phyloP scores from a whole-genome alignment of 129 eudicot genomes.

The Logfia minima region DNA sequence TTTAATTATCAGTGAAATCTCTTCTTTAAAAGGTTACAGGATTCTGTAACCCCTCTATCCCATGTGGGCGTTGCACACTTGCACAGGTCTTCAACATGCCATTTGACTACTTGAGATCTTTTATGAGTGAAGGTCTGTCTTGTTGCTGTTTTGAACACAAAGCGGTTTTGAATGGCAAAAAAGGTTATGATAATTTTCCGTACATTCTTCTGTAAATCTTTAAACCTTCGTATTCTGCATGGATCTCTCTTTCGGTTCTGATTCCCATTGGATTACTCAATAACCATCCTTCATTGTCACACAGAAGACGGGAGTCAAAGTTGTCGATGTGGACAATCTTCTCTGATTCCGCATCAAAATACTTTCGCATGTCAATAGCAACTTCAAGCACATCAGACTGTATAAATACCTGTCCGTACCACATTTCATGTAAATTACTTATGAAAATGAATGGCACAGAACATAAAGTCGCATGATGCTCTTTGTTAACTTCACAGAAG shows the following conservation, averaged over 20 bases:
- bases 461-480: neutral
- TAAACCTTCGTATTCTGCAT: constrained; percentile 90
- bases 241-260: constrained; percentile 89
- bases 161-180: neutral
- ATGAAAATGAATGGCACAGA: neutral
- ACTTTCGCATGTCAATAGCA: constrained; percentile 86
- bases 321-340: constrained; percentile 46
- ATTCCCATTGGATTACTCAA: constrained; percentile 84
- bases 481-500: neutral
- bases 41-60: neutral
- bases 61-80: neutral
- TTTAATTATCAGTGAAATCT: neutral
- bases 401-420: constrained; percentile 61
- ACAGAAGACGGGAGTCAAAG: constrained; percentile 28
- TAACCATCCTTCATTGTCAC: constrained; percentile 85
- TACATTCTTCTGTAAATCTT: constrained; percentile 80
- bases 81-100: neutral
- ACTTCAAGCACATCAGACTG: constrained; percentile 95
- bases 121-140: neutral
- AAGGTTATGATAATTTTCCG: constrained; percentile 43
- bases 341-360: constrained; percentile 66
- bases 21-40: neutral
- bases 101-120: neutral
- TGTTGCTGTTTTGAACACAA: neutral
- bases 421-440: neutral